Conservation (phyloP, 345 rosid species). For the Corchorus olitorius region DNA sequence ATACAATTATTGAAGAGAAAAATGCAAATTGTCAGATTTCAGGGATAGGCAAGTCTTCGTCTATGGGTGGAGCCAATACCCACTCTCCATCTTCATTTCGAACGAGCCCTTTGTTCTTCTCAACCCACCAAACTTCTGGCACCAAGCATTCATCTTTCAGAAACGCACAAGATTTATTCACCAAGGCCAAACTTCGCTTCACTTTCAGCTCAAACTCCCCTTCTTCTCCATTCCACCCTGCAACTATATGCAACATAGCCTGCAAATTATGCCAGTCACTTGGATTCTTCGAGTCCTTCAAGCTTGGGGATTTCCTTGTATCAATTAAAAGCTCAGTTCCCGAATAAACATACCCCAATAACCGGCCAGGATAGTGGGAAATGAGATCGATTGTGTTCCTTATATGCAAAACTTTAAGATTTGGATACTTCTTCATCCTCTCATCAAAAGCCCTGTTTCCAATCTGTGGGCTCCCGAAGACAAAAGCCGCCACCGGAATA, state of each 20-base stretch:
- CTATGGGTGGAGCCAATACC: slow-evolving; percentile 48
- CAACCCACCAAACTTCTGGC: slow-evolving; percentile 88
- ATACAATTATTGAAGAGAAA: no score
- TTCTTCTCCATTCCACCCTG: slow-evolving; percentile 79
- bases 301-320: slow-evolving; percentile 64
- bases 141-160: slow-evolving; percentile 75
- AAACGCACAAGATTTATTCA: slow-evolving; percentile 71
- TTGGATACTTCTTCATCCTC: slow-evolving; percentile 40
- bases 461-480: slow-evolving; percentile 79
- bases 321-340: slow-evolving; percentile 65
- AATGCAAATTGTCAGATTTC: slow-evolving; percentile 34
- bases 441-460: slow-evolving; percentile 68
- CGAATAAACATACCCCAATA: slow-evolving; percentile 55
- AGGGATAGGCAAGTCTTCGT: slow-evolving; percentile 69
- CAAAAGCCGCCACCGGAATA: slow-evolving; percentile 68
- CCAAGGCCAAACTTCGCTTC: slow-evolving; percentile 83
- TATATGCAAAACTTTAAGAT: slow-evolving; percentile 63
- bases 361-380: slow-evolving; percentile 64
- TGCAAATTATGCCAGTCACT: slow-evolving; percentile 93
- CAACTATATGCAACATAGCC: slow-evolving; percentile 80
- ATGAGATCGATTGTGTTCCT: slow-evolving; percentile 70
- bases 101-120: slow-evolving; percentile 81
- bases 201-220: slow-evolving; percentile 63
- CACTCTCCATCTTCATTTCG: slow-evolving; percentile 64
- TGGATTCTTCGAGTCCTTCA: slow-evolving; percentile 52